Base-by-base conservation (phyloP, 2,329 filamentous ascomycete species). In the Zelopaecilomyces penicillatus region DNA sequence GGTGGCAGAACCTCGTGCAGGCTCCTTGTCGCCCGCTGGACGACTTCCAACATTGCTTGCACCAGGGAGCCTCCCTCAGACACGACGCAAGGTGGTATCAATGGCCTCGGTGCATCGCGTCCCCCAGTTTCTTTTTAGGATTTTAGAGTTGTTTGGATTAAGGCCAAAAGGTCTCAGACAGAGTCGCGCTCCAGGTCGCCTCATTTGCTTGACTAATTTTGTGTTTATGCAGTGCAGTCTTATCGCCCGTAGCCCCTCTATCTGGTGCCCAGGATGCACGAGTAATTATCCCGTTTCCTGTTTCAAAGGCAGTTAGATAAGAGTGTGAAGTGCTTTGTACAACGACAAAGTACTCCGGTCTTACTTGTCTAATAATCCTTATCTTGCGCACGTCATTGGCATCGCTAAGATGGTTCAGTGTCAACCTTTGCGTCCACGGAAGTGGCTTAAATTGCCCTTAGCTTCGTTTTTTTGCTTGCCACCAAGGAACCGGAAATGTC, bases 81-180 rank as follows among this genome's bases (percentile, higher is more conserved):
- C 19, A 34, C 32, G 32, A 34, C 9, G 32, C 32, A 34, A 34
- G 32, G 32, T 12, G 32, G 12, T 9, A 34, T 34, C 32, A 34
- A 34, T 9, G 32, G 32, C 32, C 32, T 34, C 32, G 32, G 32
- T 34, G 32, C 32, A 34, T 34, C 19, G 19, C 19, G 19, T 19
- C 19, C 19, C 19, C 19, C 19, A 19, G 19, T 19, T 19, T 19
- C 19, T 19, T 19, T 19, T 19, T 19, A 19, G 19, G 31, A 37
- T 43, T 40, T 36, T 33, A 37, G 45, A 44, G 37, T 27, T 37
- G 32, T 30, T 37, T 33, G 30, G 33, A 37, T 9, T 27, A 34
- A 37, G 33, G 37, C 40, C 27, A 32, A 9, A 19, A 29, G n/a
- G 33, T 41, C 41, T 44, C 34, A 41, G 32, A 41, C 43, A 45